These are phyloP conservation scores for Leishmania arabica DNA, from an alignment of 208 protist species.

Conservation along the genomic window DNA sequence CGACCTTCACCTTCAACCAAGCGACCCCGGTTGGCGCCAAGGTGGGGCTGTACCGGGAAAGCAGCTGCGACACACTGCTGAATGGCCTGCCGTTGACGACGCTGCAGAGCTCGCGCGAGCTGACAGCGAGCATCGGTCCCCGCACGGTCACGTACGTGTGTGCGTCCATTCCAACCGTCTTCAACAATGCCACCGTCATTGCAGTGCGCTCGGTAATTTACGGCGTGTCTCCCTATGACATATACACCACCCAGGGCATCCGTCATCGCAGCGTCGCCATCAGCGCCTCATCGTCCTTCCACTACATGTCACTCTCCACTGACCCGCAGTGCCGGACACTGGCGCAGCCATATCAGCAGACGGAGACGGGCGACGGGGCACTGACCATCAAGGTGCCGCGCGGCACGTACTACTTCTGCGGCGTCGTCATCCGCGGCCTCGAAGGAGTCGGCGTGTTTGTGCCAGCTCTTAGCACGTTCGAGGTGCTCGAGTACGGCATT, in stretches of 20 bases:
- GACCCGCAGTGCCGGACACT: slow-evolving; percentile 43
- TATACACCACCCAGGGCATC: slow-evolving; percentile 33
- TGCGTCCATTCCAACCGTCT: slow-evolving; percentile 35
- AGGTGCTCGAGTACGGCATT: slow-evolving; percentile 60
- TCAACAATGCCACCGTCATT: slow-evolving; percentile 22
- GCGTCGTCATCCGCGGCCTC: slow-evolving; percentile 21
- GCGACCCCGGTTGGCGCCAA: slow-evolving; percentile 47
- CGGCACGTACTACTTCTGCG: slow-evolving; percentile 72
- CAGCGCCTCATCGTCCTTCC: slow-evolving; percentile 23
- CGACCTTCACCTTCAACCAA: slow-evolving; percentile 35
- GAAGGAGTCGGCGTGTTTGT: slow-evolving; percentile 40
- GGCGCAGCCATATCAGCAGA: slow-evolving; percentile 37
- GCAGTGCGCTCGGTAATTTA: slow-evolving; percentile 30
- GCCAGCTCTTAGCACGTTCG: slow-evolving; percentile 37
- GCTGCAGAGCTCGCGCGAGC: slow-evolving; percentile 10
- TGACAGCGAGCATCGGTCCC: slow-evolving; percentile 19
- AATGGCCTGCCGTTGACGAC: neutral
- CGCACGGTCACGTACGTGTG: slow-evolving; percentile 43
- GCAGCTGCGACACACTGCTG: slow-evolving; percentile 24
- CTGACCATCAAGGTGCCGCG: slow-evolving; percentile 45
- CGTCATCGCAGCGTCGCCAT: slow-evolving; percentile 45
- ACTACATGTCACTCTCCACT: slow-evolving; percentile 42
- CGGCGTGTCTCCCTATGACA: slow-evolving; percentile 29
- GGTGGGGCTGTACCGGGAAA: slow-evolving; percentile 49
- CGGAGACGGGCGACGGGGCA: slow-evolving; percentile 1